Percentiles rank a stretch among this genome's conserved stretches.
phyloP scores from a whole-genome alignment of 768 basidiomycete genomes.

The Aureoboletus auriporus region DNA sequence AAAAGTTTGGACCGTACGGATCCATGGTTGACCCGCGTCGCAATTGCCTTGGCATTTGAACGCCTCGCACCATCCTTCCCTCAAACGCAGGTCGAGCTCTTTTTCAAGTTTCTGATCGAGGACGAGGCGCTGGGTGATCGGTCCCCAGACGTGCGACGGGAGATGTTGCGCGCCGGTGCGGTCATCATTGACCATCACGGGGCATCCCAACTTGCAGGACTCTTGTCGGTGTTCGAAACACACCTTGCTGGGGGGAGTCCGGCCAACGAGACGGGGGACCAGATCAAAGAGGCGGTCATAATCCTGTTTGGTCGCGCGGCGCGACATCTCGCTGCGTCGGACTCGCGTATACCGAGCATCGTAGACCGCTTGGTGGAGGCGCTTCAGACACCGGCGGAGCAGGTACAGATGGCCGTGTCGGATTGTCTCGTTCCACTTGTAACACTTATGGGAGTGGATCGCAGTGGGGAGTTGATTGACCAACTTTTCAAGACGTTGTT shows the following conservation, averaged over 20 bases:
- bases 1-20: constrained; percentile 83
- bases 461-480: constrained; percentile 57
- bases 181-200: constrained; percentile 84
- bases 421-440: constrained; percentile 92
- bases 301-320: constrained; percentile 93
- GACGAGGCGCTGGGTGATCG: constrained; percentile 88
- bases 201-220: constrained; percentile 57
- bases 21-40: constrained; percentile 82
- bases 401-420: constrained; percentile 94
- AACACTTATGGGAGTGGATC: constrained; percentile 50
- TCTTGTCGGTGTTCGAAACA: constrained; percentile 80
- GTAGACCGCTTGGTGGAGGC: constrained; percentile 86
- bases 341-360: constrained; percentile 73
- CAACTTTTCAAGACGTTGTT: constrained; percentile 74
- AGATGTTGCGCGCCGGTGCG: constrained; percentile 84
- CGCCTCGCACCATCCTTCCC: constrained; percentile 64
- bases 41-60: constrained; percentile 66
- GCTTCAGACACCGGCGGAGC: constrained; percentile 89
- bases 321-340: constrained; percentile 74
- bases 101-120: constrained; percentile 86
- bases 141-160: constrained; percentile 71
- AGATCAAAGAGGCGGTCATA: constrained; percentile 91
- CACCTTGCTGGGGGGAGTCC: constrained; percentile 55
- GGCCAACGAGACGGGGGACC: constrained; percentile 72
- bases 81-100: constrained; percentile 52